Percentiles rank a stretch among this genome's conserved stretches.
phyloP scores from a whole-genome alignment of 441 rosid species.

The Kokia cookei region DNA sequence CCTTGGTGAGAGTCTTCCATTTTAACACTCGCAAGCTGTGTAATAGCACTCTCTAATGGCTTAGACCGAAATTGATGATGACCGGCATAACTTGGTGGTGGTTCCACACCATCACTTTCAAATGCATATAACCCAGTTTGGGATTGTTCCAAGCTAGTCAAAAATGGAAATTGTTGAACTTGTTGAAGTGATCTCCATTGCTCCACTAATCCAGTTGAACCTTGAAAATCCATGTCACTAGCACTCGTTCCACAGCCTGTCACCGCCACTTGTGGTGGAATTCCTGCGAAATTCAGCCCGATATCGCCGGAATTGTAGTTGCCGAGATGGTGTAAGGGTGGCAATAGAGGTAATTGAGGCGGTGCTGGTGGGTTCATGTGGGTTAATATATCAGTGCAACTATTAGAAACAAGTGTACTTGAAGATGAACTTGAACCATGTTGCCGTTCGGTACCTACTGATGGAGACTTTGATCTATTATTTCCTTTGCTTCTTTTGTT shows the following conservation, averaged over 20 bases:
- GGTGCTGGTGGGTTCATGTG: slow-evolving; percentile 12
- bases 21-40: slow-evolving; percentile 27
- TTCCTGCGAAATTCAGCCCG: slow-evolving; percentile 32
- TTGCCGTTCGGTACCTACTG: slow-evolving; percentile 14
- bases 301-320: slow-evolving; percentile 24
- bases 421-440: slow-evolving; percentile 19
- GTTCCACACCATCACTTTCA: slow-evolving; percentile 21
- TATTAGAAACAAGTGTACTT: slow-evolving; percentile 26
- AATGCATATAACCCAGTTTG: slow-evolving; percentile 21
- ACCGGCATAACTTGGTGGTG: slow-evolving; percentile 7
- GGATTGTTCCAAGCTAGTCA: slow-evolving; percentile 25
- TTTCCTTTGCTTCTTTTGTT: slow-evolving; percentile 37
- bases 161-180: slow-evolving; percentile 42
- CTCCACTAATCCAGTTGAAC: slow-evolving; percentile 24
- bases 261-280: slow-evolving; percentile 21
- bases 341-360: slow-evolving; percentile 26
- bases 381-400: slow-evolving; percentile 22
- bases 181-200: slow-evolving; percentile 45
- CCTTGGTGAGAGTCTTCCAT: slow-evolving; percentile 36
- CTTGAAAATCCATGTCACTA: slow-evolving; percentile 24
- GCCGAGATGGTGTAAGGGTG: slow-evolving; percentile 32
- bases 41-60: slow-evolving; percentile 18
- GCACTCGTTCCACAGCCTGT: background rate
- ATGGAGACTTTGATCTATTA: slow-evolving; percentile 33
- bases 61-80: slow-evolving; percentile 29